Conservation (phyloP, 345 rosid genomes). For the Syzygium aqueum region DNA sequence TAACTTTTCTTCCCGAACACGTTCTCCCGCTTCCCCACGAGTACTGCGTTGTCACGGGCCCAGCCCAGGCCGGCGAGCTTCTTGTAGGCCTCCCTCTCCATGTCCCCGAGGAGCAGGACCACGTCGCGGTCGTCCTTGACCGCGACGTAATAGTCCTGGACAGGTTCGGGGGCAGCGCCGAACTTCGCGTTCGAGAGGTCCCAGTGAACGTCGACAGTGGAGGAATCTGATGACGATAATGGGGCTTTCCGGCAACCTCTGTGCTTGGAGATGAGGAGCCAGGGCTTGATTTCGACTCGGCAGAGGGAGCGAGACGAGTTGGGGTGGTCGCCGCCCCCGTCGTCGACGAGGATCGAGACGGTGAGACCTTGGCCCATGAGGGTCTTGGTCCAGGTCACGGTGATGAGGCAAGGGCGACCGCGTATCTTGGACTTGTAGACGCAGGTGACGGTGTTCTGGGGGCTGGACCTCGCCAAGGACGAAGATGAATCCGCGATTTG, state of each 20-base stretch:
- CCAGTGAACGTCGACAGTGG: conserved; percentile 54
- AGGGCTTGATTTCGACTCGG: conserved; percentile 83
- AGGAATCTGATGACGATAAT: conserved; percentile 18
- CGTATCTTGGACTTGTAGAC: conserved; percentile 60
- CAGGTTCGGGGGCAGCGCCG: conserved; percentile 75
- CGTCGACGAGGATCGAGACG: conserved; percentile 49
- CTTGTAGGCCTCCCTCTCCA: conserved; percentile 70
- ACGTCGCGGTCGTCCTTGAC: conserved; percentile 54
- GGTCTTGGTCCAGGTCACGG: conserved; percentile 77
- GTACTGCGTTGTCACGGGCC: conserved; percentile 25
- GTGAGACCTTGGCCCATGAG: conserved; percentile 81
- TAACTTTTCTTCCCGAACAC: conserved; percentile 74
- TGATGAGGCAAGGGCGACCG: conserved; percentile 54
- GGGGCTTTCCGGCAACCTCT: conserved; percentile 15
- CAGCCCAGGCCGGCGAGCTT: conserved; percentile 36
- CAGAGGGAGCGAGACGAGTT: conserved; percentile 48
- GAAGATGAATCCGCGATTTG: conserved; percentile 85
- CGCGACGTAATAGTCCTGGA: conserved; percentile 60
- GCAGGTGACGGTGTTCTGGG: conserved; percentile 75
- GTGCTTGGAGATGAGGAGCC: conserved; percentile 88
- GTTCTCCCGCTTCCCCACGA: conserved; percentile 69
- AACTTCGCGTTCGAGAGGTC: conserved; percentile 72
- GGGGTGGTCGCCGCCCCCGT: neutral
- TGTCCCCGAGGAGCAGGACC: conserved; percentile 72
- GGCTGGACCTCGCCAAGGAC: conserved; percentile 40